These are phyloP conservation scores for Torrubiellomyces zombiae DNA, from an alignment of 2,329 filamentous ascomycete species.

Conservation along the genomic window DNA sequence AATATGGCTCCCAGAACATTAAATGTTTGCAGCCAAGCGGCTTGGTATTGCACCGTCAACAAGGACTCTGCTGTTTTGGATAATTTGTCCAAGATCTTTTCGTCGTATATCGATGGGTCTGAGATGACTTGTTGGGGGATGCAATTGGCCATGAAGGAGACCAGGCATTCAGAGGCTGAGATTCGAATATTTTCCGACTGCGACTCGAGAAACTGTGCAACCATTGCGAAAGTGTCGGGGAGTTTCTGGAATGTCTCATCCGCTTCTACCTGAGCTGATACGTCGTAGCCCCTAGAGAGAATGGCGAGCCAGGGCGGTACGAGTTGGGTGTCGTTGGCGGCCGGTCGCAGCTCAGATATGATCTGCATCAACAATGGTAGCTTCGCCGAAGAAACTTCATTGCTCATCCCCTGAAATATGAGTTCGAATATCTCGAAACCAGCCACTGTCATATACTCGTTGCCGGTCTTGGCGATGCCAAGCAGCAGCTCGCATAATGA, in stretches of 20 bases:
- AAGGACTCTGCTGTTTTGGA: constrained; percentile 57
- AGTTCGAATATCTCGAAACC: constrained; percentile 96
- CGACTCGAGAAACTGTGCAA: constrained; percentile 69
- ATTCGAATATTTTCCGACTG: constrained; percentile 84
- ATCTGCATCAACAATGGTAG: constrained; percentile 78
- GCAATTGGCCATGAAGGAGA: constrained; percentile 85
- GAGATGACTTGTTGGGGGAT: constrained; percentile 69
- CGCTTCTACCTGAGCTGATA: constrained; percentile 73
- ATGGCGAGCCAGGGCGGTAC: constrained; percentile 95
- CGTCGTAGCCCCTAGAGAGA: constrained; percentile 83
- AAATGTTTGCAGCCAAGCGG: constrained; percentile 90
- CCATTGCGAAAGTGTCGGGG: constrained; percentile 66
- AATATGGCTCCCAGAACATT: constrained; percentile 77
- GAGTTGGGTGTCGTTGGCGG: constrained; percentile 84
- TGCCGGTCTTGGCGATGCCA: constrained; percentile 74
- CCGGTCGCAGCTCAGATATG: constrained; percentile 79
- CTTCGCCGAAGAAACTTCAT: constrained; percentile 77
- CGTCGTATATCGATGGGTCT: constrained; percentile 82
- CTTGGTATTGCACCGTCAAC: constrained; percentile 79
- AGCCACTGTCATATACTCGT: constrained; percentile 91
- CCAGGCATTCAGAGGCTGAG: constrained; percentile 85
- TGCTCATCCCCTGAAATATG: constrained; percentile 82
- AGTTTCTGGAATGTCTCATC: constrained; percentile 86
- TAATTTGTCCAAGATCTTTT: constrained; percentile 73
- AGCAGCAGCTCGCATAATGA: constrained; percentile 76